Evolutionary conservation across 2,329 filamentous ascomycete species (phyloP).

Genomic region (Penicillium psychrosexuale): DNA sequence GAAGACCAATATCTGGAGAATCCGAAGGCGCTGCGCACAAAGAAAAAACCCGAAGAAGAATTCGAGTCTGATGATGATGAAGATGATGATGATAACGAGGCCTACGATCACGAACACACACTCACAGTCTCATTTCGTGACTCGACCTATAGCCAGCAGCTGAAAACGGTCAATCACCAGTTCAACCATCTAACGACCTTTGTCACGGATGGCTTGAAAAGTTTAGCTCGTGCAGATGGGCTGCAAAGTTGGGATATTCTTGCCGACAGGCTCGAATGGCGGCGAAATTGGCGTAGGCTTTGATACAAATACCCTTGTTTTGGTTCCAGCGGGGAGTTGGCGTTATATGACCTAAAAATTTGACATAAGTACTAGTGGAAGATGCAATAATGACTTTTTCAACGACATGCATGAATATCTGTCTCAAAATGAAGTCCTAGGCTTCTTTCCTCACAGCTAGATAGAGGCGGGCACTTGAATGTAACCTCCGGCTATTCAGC

Average conservation of each 20-base stretch:
- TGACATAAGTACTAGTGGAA: not conserved
- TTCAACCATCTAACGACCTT: slow-evolving; percentile 68
- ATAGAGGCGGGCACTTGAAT: slow-evolving; percentile 70
- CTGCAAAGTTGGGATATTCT: slow-evolving; percentile 75
- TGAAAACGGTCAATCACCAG: slow-evolving; percentile 58
- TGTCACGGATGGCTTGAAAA: slow-evolving; percentile 67
- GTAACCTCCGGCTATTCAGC: slow-evolving; percentile 77
- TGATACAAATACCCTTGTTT: slow-evolving; percentile 6
- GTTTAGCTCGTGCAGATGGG: slow-evolving; percentile 70
- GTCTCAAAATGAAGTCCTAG: not conserved
- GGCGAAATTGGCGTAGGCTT: slow-evolving; percentile 15
- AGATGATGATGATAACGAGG: slow-evolving; percentile 7
- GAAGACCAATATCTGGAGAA: not conserved
- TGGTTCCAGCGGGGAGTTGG: not conserved
- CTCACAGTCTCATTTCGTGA: slow-evolving; percentile 38
- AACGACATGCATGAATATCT: not conserved
- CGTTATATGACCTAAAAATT: not conserved
- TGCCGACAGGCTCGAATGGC: slow-evolving; percentile 70
- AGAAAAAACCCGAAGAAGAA: not conserved
- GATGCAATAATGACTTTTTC: not conserved
- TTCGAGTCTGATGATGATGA: slow-evolving; percentile 23
- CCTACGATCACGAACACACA: slow-evolving; percentile 41
- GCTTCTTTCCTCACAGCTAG: slow-evolving; percentile 41
- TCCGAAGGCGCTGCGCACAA: not conserved
- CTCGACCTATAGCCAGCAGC: slow-evolving; percentile 49